phyloP scores from a whole-genome alignment of 2,329 filamentous ascomycete species.

The Botrytis deweyae region DNA sequence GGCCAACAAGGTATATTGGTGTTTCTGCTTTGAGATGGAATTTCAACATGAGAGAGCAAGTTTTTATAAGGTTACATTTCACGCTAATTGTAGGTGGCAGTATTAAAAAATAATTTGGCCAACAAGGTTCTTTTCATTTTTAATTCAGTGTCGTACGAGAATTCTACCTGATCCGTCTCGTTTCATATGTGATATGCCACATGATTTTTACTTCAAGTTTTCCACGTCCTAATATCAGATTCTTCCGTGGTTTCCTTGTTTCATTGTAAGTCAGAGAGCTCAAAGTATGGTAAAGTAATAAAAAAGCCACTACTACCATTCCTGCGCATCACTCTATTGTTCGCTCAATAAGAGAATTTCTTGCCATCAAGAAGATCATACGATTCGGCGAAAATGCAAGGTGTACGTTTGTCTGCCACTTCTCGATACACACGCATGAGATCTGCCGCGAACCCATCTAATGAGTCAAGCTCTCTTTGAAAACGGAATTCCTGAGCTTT shows the following conservation, averaged over 20 bases:
- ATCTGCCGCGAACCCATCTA: constrained; percentile 23
- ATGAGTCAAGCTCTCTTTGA: constrained; percentile 20
- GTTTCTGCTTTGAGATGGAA: not conserved
- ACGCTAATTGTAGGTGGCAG: not conserved
- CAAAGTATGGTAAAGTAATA: not conserved
- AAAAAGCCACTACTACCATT: not conserved
- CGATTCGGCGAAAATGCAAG: not conserved
- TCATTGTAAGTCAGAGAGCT: not conserved
- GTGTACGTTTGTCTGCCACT: not conserved
- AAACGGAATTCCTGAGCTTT: constrained; percentile 9
- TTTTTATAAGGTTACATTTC: not conserved
- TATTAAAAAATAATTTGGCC: not conserved
- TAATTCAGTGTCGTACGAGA: not conserved
- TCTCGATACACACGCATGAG: constrained; percentile 14
- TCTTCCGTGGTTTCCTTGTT: not conserved
- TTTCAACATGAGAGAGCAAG: not conserved
- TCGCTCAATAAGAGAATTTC: not conserved
- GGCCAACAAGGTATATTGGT: constrained; percentile 1
- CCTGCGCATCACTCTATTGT: not conserved
- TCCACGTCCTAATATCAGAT: no score
- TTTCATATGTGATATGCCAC: not conserved
- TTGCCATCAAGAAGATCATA: not conserved
- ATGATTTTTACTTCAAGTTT: not conserved
- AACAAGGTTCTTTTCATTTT: constrained; percentile 7
- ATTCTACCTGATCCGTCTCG: not conserved